Percentiles rank a stretch among this genome's conserved stretches.
These are phyloP conservation scores for Nemania sp. DNA, from an alignment of 2,329 filamentous ascomycete species.

Conservation along the genomic window DNA sequence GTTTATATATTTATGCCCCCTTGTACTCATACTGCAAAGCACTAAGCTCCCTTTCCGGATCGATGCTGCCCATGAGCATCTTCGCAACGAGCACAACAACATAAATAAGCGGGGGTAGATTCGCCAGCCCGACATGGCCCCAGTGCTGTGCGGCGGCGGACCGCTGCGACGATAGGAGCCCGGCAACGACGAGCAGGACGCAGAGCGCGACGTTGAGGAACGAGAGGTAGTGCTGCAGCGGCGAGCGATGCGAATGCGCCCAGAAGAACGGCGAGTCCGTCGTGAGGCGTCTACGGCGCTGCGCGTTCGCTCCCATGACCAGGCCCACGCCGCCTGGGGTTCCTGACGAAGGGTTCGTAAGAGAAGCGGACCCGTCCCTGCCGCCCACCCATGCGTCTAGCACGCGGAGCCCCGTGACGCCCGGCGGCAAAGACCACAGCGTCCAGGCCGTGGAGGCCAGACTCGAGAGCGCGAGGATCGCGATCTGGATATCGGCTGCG, in stretches of 20 bases:
- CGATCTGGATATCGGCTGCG: constrained; percentile 54
- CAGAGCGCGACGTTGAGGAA: constrained; percentile 71
- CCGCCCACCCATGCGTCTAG: constrained; percentile 59
- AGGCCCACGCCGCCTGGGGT: neutral
- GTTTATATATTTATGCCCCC: constrained; percentile 59
- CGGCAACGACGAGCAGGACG: constrained; percentile 62
- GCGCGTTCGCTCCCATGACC: constrained; percentile 31
- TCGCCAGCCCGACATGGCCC: constrained; percentile 59
- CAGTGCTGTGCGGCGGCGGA: constrained; percentile 42
- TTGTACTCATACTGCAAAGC: constrained; percentile 74
- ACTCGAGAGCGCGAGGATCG: constrained; percentile 71
- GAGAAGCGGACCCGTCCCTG: no score
- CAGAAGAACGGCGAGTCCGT: constrained; percentile 32
- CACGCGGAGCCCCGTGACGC: constrained; percentile 63
- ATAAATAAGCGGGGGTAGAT: constrained; percentile 70
- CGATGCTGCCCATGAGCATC: constrained; percentile 74
- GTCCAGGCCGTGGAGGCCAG: constrained; percentile 73
- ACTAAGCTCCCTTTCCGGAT: constrained; percentile 74
- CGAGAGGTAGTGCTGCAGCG: constrained; percentile 70
- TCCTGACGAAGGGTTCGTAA: no score
- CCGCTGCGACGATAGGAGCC: constrained; percentile 49
- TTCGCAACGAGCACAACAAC: constrained; percentile 71
- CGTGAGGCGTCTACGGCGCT: constrained; percentile 36
- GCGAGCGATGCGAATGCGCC: constrained; percentile 50
- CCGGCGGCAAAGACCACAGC: constrained; percentile 66